Percentiles rank a stretch among this genome's conserved stretches.
These are phyloP conservation scores for Candida glucosophila DNA, from an alignment of 1,139 yeast genomes.

Conservation along the genomic window DNA sequence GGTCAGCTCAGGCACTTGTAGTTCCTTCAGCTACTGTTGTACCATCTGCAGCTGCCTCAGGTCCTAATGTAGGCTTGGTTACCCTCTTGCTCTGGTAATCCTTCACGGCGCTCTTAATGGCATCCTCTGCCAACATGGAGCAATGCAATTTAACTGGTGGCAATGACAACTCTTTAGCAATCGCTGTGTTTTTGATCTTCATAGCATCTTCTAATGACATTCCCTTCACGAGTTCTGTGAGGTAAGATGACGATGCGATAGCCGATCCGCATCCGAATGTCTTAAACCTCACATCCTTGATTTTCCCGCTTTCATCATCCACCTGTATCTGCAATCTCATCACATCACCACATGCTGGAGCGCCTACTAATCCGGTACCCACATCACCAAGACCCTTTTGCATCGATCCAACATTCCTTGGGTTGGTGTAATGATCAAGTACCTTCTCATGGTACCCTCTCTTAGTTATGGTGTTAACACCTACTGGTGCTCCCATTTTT, in stretches of 20 bases:
- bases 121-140: slow-evolving; percentile 98
- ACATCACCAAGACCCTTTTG: slow-evolving; percentile 70
- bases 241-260: slow-evolving; percentile 90
- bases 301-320: slow-evolving; percentile 80
- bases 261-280: slow-evolving; percentile 99
- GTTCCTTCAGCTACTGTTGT: no score
- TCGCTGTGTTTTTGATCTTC: slow-evolving; percentile 79
- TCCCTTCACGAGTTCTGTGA: slow-evolving; percentile 92
- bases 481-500: slow-evolving; percentile 3
- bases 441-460: slow-evolving; percentile 62
- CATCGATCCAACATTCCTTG: slow-evolving; percentile 91
- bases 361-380: slow-evolving; percentile 98
- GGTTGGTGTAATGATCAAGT: slow-evolving; percentile 92
- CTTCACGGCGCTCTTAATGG: slow-evolving; percentile 93
- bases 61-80: slow-evolving; percentile 44
- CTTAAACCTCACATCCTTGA: slow-evolving; percentile 92
- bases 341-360: slow-evolving; percentile 99
- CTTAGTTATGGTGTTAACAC: slow-evolving; percentile 5
- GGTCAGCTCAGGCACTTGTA: no score
- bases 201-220: slow-evolving; percentile 93
- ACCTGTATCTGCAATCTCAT: slow-evolving; percentile 96
- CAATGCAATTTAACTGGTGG: slow-evolving; percentile 98
- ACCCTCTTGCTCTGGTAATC: slow-evolving; percentile 78
- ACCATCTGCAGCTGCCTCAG: slow-evolving; percentile 35
- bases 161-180: slow-evolving; percentile 84